These are phyloP conservation scores for Saturnispora bothae DNA, from an alignment of 805 yeast genomes.

Conservation along the genomic window DNA sequence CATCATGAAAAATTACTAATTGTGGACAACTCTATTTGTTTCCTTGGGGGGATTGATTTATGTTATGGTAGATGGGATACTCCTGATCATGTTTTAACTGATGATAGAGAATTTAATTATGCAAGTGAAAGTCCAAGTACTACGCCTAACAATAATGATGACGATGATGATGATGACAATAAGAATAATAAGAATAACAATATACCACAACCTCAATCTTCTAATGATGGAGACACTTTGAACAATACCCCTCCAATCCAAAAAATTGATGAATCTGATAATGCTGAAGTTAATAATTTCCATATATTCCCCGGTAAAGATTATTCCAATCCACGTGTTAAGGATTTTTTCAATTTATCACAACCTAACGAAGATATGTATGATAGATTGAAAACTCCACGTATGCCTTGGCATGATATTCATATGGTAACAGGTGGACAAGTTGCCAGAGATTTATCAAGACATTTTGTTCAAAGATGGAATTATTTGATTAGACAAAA, in stretches of 20 bases:
- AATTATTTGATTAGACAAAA: conserved; percentile 86
- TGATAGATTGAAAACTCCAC: conserved; percentile 66
- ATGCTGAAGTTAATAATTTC: conserved; percentile 25
- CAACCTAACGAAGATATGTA: conserved; percentile 88
- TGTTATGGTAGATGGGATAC: conserved; percentile 96
- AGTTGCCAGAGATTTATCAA: conserved; percentile 80
- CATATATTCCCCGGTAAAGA: conserved; percentile 94
- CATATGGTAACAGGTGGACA: conserved; percentile 95
- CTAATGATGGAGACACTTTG: too few relatives aligned
- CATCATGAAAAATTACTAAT: conserved; percentile 92
- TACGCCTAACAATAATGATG: not conserved
- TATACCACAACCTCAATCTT: not conserved
- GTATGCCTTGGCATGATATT: conserved; percentile 99
- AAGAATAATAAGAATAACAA: not conserved
- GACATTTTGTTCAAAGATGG: conserved; percentile 98
- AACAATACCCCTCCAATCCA: not conserved
- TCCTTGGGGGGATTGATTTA: conserved; percentile 90
- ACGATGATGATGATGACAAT: conserved; percentile 6
- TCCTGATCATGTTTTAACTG: conserved; percentile 84
- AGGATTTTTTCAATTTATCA: conserved; percentile 72
- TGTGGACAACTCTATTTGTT: conserved; percentile 79
- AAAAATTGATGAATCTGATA: conserved; percentile 7
- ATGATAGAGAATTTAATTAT: conserved; percentile 38
- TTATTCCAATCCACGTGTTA: conserved; percentile 89
- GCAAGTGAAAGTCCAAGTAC: conserved; percentile 18